Evolutionary conservation across 495 filamentous ascomycete genomes (phyloP), one percentile per base, ranked within the genome.

Genomic region (Neurospora terricola): DNA sequence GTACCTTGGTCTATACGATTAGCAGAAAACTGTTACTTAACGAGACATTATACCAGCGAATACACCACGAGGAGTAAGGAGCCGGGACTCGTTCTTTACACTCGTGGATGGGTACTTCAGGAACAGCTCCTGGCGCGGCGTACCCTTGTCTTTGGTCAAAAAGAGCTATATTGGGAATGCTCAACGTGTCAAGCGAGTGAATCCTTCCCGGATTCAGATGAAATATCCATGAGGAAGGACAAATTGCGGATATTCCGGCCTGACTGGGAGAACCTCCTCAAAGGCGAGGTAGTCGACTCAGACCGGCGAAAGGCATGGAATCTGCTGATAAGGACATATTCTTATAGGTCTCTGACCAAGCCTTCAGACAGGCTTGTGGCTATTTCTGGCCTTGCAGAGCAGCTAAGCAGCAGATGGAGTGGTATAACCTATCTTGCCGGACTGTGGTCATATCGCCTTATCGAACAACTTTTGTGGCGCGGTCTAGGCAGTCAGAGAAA

Each of bases 91-190:
- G 23, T 69, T 38, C 74, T 80, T 1, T 69, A 72, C 68, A 71
- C 54, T 18, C 70, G 80, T 16, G 78, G 75, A 9, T 80, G 80
- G 80, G 78, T 75, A 9, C 45, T 77, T 14, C 80, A 82, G 69
- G 80, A 82, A 72, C 78, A 77, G 14, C 21, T 80, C 12, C 72
- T 81, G 6, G 21, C 80, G 1, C 74, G 76, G 1, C 72, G 81
- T 0, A 72, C 73, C 3, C 43, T 82, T 12, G 48, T 75, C 14
- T 82, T 77, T 69, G 70, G 70, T 42, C 5, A 11, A 6, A 30
- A 68, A 8, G 71, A 81, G 40, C 38, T 82, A 14, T 73, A 74
- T 30, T 82, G 80, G 80, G 74, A 81, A 73, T 82, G 80, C 71
- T 30, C 54, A 30, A 66, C 54, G 5, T 18, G 27, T 16, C 12